Evolutionary conservation across 1,139 yeast species (phyloP).

Genomic region (Magnusiomyces fungicola): DNA sequence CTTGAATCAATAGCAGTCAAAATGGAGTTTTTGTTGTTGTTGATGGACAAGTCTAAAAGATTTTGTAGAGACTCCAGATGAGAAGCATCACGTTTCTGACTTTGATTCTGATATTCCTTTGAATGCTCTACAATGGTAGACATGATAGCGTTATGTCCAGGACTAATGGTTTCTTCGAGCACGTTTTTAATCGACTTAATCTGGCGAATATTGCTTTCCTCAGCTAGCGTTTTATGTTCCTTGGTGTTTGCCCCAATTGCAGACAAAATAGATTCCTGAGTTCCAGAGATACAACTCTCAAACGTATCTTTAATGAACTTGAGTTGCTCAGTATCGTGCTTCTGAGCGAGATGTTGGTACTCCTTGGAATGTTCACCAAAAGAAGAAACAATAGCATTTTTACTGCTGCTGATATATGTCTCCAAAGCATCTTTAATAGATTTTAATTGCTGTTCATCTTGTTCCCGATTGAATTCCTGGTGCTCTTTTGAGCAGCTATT

Average conservation of each 20-base stretch:
- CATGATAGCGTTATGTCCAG: not conserved
- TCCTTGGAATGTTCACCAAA: not conserved
- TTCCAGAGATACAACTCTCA: too few relatives aligned
- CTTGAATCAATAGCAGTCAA: not conserved
- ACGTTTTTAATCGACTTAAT: too few relatives aligned
- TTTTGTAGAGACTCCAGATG: not conserved
- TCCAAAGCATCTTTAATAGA: not conserved
- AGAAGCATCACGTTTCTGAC: not conserved
- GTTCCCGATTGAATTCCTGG: not conserved
- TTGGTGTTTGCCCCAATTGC: too few relatives aligned
- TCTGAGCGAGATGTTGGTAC: not conserved
- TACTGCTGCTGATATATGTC: too few relatives aligned
- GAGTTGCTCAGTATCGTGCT: not conserved
- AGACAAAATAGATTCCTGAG: too few relatives aligned
- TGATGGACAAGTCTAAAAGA: not conserved
- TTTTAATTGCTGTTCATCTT: not conserved
- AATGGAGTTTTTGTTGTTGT: not conserved
- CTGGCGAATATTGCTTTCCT: too few relatives aligned
- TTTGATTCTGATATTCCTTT: not conserved
- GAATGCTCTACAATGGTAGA: not conserved
- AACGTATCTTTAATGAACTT: not conserved
- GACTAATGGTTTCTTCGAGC: too few relatives aligned
- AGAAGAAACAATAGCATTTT: not conserved
- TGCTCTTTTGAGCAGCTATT: not conserved
- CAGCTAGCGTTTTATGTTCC: too few relatives aligned